These are phyloP conservation scores for Malbranchea zuffiana DNA, from an alignment of 2,329 filamentous ascomycete species.

Conservation along the genomic window DNA sequence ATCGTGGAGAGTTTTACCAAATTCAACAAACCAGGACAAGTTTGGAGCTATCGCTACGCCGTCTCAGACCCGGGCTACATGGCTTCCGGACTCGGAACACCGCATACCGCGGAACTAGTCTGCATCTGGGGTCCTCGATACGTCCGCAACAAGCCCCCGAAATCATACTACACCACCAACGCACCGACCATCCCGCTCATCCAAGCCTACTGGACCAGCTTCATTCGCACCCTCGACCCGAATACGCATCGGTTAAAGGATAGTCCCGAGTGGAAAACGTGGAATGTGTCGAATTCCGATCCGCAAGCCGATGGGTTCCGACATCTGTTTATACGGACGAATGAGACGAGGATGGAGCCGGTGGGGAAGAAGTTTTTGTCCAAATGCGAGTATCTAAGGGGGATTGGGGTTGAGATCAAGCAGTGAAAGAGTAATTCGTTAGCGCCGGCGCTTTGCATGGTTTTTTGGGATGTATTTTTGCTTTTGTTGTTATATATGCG, in stretches of 20 bases:
- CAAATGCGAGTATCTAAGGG: constrained; percentile 41
- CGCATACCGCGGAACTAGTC: constrained; percentile 55
- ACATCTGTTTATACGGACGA: constrained; percentile 37
- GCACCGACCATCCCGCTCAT: constrained; percentile 48
- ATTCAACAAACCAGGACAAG: constrained; percentile 23
- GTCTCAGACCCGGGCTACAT: constrained; percentile 50
- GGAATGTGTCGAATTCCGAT: constrained; percentile 24
- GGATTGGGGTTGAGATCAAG: constrained; percentile 39
- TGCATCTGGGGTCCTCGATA: constrained; percentile 58
- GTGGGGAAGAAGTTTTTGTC: constrained; percentile 31
- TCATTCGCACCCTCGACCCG: constrained; percentile 56
- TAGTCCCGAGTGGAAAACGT: constrained; percentile 42
- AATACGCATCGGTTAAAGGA: constrained; percentile 43
- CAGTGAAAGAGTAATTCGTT: too few species aligned
- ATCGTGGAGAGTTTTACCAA: constrained; percentile 37
- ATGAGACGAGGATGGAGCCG: constrained; percentile 38
- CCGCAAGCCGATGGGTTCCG: constrained; percentile 20
- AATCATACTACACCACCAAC: constrained; percentile 48
- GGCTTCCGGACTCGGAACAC: constrained; percentile 49
- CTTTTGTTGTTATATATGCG: too few species aligned
- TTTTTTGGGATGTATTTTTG: too few species aligned
- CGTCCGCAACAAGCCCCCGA: constrained; percentile 36
- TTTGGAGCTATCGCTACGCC: constrained; percentile 61
- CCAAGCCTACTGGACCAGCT: constrained; percentile 64
- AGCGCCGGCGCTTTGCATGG: too few species aligned